Evolutionary conservation across 352 stramenopile species (phyloP), one percentile per base, ranked within the genome.

Genomic region (Globisporangium alternatum): DNA sequence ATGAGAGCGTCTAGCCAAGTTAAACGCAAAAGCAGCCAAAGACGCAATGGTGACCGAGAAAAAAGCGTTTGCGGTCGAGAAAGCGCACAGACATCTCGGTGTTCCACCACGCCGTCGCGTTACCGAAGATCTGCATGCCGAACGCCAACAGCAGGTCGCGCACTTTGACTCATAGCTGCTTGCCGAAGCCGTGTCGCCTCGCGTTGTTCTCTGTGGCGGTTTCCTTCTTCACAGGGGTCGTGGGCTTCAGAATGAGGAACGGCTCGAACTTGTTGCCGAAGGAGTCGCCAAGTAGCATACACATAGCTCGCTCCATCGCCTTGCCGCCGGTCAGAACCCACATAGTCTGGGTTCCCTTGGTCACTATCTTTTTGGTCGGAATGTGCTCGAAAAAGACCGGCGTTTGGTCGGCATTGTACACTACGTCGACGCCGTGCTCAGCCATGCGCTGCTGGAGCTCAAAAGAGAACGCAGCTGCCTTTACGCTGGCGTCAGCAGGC

Each of bases 221-320:
- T 5, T 51, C 5, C 3, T 25, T 28, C 10, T 51, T 51, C n/a
- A 19, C 44, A 15, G 19, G 17, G 5, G 19, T 15, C n/a, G n/a
- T 51, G 5, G 19, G 22, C 44, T 51, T 51, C 6, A 51, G 44
- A 28, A 51, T 19, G 6, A 51, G 12, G 12, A 51, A 51, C 6
- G 44, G 44, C 6, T 51, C 44, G n/a, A 28, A 28, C 44, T 13
- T 51, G 44, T 51, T 51, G n/a, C n/a, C n/a, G 45, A 51, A 51
- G 6, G 45, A 51, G 17, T 30, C 45, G 17, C 45, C n/a, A 15
- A 51, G 21, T 19, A 51, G 45, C 45, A 51, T 51, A 17, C 21
- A 19, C n/a, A 19, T 49, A 0, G 13, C 44, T 51, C 33, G 33
- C 33, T n/a, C n/a, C n/a, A n/a, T n/a, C n/a, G n/a, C n/a, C n/a